Percentiles rank a stretch among this genome's conserved stretches.
Evolutionary conservation across 2,329 filamentous ascomycete species (phyloP).

Genomic region (Hypoxylon sp.): DNA sequence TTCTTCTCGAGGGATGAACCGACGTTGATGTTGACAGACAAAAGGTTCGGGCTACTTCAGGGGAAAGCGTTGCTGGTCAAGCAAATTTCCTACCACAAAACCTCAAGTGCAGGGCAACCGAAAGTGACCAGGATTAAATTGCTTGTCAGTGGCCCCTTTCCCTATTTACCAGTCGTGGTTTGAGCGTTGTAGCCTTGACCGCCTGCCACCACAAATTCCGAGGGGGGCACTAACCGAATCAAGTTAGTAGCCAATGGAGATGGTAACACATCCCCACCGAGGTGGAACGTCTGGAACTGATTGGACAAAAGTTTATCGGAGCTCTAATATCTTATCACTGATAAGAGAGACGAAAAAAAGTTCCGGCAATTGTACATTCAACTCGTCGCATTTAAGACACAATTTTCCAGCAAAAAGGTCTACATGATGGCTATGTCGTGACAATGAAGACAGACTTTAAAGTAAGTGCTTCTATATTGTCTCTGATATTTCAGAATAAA

Average conservation of each 20-base stretch:
- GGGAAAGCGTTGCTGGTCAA: constrained; percentile 52
- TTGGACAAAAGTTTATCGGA: constrained; percentile 23
- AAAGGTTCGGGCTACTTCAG: constrained; percentile 53
- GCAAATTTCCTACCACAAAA: constrained; percentile 55
- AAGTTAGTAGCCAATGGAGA: constrained; percentile 15
- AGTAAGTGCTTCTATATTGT: constrained; percentile 63
- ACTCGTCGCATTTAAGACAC: constrained; percentile 23
- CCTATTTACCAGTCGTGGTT: constrained; percentile 39
- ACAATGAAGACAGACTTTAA: constrained; percentile 99
- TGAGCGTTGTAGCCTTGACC: constrained; percentile 45
- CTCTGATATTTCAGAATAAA: background rate
- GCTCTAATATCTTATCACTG: constrained; percentile 47
- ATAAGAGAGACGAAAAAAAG: constrained; percentile 51
- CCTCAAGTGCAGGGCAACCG: constrained; percentile 45
- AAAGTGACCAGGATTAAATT: constrained; percentile 45
- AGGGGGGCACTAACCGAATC: constrained; percentile 17
- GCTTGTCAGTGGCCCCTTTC: constrained; percentile 39
- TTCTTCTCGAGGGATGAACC: constrained; percentile 22
- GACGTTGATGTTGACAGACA: constrained; percentile 49
- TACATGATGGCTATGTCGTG: constrained; percentile 50
- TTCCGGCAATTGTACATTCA: constrained; percentile 20
- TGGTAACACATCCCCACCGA: constrained; percentile 10
- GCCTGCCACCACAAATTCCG: constrained; percentile 31
- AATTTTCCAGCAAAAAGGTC: constrained; percentile 8
- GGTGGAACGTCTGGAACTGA: constrained; percentile 1